phyloP scores from a whole-genome alignment of 2,329 filamentous ascomycete species.

The Hypoxylon sp. region DNA sequence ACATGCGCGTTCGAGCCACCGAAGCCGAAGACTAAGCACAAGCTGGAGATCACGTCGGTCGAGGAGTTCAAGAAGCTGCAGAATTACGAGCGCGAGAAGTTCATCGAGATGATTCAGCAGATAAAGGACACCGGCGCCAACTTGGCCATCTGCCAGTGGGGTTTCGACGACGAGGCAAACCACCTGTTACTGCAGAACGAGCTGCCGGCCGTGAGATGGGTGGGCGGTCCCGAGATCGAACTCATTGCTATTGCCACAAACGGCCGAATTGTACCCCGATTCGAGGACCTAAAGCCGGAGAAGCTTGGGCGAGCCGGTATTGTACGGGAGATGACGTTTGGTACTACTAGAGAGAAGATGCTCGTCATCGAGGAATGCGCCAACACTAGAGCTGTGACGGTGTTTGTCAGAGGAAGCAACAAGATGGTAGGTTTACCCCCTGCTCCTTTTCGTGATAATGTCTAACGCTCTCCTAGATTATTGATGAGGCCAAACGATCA shows the following conservation, averaged over 20 bases:
- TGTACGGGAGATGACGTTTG: conserved; percentile 95
- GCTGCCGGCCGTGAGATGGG: conserved; percentile 96
- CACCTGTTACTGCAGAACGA: conserved; percentile 96
- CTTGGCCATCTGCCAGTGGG: conserved; percentile 98
- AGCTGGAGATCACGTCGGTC: conserved; percentile 95
- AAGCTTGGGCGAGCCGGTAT: conserved; percentile 93
- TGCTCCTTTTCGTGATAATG: conserved; percentile 1
- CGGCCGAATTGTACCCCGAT: conserved; percentile 95
- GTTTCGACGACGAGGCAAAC: conserved; percentile 99
- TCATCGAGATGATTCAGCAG: conserved; percentile 97
- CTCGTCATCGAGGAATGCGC: conserved; percentile 99
- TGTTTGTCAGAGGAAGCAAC: conserved; percentile 97
- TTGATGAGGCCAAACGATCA: conserved; percentile 98
- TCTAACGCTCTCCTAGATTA: conserved; percentile 75
- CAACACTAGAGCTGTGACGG: conserved; percentile 95
- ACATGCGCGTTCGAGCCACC: conserved; percentile 99
- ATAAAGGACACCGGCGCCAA: conserved; percentile 98
- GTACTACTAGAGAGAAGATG: conserved; percentile 99
- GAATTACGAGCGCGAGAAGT: conserved; percentile 95
- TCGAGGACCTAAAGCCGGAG: conserved; percentile 91
- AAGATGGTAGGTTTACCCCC: conserved; percentile 83
- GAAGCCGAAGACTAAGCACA: conserved; percentile 99
- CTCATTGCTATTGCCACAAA: conserved; percentile 99
- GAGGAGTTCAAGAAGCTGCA: conserved; percentile 99
- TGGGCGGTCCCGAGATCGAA: conserved; percentile 97